These are phyloP conservation scores for Mucor velutinosus DNA, from an alignment of 371 early-diverging fungal genomes.

Conservation along the genomic window DNA sequence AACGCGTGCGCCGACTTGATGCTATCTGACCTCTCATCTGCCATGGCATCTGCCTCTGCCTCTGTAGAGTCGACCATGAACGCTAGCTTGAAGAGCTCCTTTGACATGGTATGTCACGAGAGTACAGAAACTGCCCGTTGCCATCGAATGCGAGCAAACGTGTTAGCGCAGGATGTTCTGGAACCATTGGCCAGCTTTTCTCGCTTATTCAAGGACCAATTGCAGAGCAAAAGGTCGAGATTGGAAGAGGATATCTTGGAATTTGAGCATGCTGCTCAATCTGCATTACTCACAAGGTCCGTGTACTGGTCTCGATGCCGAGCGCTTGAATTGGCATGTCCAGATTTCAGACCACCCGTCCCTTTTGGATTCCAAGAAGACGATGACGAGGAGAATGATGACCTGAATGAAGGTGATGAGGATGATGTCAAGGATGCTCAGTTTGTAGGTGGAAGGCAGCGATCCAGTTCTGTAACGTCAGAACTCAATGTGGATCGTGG, in stretches of 20 bases:
- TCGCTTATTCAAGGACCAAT: neutral
- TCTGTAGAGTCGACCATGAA: neutral
- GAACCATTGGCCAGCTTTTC: conserved; percentile 12
- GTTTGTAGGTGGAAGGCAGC: conserved; percentile 9
- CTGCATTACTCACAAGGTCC: conserved; percentile 10
- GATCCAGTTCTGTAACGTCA: conserved; percentile 23
- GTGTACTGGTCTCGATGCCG: conserved; percentile 24
- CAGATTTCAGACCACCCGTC: conserved; percentile 15
- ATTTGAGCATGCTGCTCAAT: conserved; percentile 18
- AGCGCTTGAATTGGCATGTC: conserved; percentile 3
- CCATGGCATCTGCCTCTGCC: neutral
- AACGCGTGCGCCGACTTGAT: conserved; percentile 7
- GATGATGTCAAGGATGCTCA: conserved; percentile 4
- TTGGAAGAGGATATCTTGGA: conserved; percentile 8
- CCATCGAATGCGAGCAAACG: conserved; percentile 10
- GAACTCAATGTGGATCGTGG: conserved; percentile 21
- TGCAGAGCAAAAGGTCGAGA: neutral
- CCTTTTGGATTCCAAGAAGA: conserved; percentile 21
- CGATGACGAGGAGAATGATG: neutral
- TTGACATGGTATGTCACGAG: conserved; percentile 11
- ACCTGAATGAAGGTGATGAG: neutral
- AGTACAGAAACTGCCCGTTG: conserved; percentile 11
- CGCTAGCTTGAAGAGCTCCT: conserved; percentile 8
- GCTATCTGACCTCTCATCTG: neutral
- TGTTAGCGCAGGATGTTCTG: conserved; percentile 12